These are phyloP conservation scores for Tillandsia leiboldiana DNA, from an alignment of 176 grass and related monocot genomes.

Conservation along the genomic window DNA sequence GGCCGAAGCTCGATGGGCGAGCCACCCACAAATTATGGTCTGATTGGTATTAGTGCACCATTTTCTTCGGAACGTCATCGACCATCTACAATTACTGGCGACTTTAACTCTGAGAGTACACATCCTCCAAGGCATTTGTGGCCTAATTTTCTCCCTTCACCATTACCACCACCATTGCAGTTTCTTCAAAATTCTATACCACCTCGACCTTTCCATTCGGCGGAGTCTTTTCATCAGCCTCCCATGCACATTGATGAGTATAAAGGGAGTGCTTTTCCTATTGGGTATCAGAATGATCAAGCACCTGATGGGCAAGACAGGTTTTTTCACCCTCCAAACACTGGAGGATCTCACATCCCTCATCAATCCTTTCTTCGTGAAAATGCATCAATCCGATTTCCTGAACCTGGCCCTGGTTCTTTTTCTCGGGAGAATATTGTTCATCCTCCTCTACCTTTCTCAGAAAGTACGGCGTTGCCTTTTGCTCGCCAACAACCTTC, in stretches of 20 bases:
- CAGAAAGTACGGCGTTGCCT: conserved; percentile 25
- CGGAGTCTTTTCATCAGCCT: conserved; percentile 33
- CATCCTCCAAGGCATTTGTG: conserved; percentile 22
- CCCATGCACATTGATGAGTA: conserved; percentile 20
- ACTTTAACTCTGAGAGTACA: conserved; percentile 21
- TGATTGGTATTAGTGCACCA: not conserved
- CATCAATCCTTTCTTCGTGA: conserved; percentile 16
- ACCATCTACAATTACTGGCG: not conserved
- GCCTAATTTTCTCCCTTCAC: conserved; percentile 3
- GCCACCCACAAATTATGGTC: not conserved
- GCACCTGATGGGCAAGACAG: conserved; percentile 13
- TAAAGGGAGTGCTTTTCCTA: conserved; percentile 23
- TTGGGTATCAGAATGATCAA: conserved; percentile 29
- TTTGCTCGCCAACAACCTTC: conserved; percentile 37
- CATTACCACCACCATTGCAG: conserved; percentile 13
- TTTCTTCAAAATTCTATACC: conserved; percentile 38
- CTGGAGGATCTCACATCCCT: conserved; percentile 7
- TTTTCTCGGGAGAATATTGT: conserved; percentile 8
- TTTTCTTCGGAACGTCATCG: conserved; percentile 6
- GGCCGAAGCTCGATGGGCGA: conserved; percentile 9
- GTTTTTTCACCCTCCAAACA: not conserved
- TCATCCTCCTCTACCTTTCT: conserved; percentile 10
- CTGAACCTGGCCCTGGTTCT: not conserved
- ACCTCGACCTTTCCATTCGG: conserved; percentile 22
- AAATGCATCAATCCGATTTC: not conserved